These are phyloP conservation scores for Penicillium fimorum DNA, from an alignment of 495 filamentous ascomycete genomes.

Conservation along the genomic window DNA sequence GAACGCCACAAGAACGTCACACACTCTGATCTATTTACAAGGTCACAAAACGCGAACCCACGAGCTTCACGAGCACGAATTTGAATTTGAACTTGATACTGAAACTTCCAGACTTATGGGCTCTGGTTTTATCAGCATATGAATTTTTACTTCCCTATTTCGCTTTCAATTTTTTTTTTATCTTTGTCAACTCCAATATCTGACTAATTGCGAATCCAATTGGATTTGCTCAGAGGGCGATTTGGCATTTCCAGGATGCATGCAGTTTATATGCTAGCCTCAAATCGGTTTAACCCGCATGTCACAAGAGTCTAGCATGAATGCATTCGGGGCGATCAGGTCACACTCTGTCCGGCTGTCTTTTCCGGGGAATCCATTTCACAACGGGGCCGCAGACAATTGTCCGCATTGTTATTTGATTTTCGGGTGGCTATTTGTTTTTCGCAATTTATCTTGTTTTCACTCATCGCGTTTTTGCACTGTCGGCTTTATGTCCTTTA, in stretches of 20 bases:
- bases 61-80: conserved; percentile 40
- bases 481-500: conserved; percentile 25
- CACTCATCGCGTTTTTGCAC: conserved; percentile 21
- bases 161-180: conserved; percentile 26
- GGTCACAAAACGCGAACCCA: conserved; percentile 36
- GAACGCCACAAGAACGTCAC: background rate
- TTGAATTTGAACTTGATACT: conserved; percentile 33
- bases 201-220: conserved; percentile 20
- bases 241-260: background rate
- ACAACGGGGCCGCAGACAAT: conserved; percentile 1
- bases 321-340: background rate
- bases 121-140: conserved; percentile 23
- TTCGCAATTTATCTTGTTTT: conserved; percentile 20
- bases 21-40: conserved; percentile 24
- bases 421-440: conserved; percentile 35
- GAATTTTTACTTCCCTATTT: conserved; percentile 22
- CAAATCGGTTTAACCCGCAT: background rate
- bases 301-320: background rate
- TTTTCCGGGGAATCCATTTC: conserved; percentile 1
- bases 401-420: conserved; percentile 24
- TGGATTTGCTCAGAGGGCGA: background rate
- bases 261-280: background rate
- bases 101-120: conserved; percentile 13
- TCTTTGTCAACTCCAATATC: conserved; percentile 18
- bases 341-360: background rate